Evolutionary conservation across 495 filamentous ascomycete genomes (phyloP).

Genomic region (Hypoxylon fragiforme): DNA sequence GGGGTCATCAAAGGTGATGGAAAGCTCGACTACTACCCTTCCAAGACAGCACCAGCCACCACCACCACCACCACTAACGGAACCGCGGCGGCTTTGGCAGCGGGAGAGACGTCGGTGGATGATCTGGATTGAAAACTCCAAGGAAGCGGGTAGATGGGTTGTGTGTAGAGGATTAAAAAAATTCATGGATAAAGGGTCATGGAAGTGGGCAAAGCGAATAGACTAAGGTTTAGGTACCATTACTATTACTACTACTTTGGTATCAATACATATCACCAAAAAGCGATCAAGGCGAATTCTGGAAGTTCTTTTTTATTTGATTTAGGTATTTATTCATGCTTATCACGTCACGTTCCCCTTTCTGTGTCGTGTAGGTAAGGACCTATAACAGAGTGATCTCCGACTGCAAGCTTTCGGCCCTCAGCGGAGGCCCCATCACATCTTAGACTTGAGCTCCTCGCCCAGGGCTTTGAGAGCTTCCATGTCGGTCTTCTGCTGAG

Average conservation of each 20-base stretch:
- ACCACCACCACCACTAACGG: conserved; percentile 26
- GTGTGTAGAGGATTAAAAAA: neutral
- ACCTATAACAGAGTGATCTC: too few species aligned
- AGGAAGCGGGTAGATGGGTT: neutral
- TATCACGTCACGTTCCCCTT: too few species aligned
- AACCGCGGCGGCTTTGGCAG: conserved; percentile 31
- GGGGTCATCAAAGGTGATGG: conserved; percentile 70
- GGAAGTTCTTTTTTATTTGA: neutral
- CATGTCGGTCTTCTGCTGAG: conserved; percentile 75
- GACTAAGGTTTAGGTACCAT: conserved; percentile 12
- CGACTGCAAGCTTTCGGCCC: too few species aligned
- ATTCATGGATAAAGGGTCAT: neutral
- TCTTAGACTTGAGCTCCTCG: conserved; percentile 86
- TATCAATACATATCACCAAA: conserved; percentile 20
- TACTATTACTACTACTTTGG: too few species aligned
- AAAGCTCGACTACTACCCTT: conserved; percentile 68
- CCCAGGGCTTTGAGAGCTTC: conserved; percentile 76
- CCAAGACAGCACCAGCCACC: conserved; percentile 34
- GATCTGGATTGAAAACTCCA: conserved; percentile 56
- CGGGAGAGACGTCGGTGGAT: conserved; percentile 49
- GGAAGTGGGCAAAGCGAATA: conserved; percentile 13
- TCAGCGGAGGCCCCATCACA: conserved; percentile 61
- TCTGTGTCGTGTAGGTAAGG: too few species aligned
- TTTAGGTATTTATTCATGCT: too few species aligned
- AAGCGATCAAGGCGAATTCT: conserved; percentile 2